A percentile compares a stretch with the other conserved stretches of the same genome.
Evolutionary conservation across 257 asterid genomes (phyloP).

Genomic region (Avicennia marina): DNA sequence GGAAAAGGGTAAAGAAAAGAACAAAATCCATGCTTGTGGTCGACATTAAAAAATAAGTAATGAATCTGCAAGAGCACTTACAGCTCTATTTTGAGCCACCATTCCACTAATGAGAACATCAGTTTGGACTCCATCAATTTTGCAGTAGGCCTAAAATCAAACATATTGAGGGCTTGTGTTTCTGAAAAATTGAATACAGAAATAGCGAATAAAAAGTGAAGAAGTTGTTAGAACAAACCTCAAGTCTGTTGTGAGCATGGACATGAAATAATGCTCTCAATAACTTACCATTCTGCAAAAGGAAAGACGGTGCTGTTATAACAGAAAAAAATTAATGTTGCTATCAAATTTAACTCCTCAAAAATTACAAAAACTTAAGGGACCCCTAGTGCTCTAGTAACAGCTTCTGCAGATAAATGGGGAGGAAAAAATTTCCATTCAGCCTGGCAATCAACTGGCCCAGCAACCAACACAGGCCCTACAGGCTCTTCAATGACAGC

Average conservation of each 20-base stretch:
- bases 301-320: constrained; percentile 9
- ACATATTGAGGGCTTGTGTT: not conserved
- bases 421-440: constrained; percentile 31
- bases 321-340: not conserved
- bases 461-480: constrained; percentile 17
- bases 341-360: constrained; percentile 1
- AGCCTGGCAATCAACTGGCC: constrained; percentile 16
- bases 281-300: constrained; percentile 57
- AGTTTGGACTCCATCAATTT: constrained; percentile 67
- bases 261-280: constrained; percentile 71
- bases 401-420: constrained; percentile 33
- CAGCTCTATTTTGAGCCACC: constrained; percentile 87
- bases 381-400: constrained; percentile 34
- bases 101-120: constrained; percentile 65
- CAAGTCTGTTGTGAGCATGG: constrained; percentile 74
- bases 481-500: constrained; percentile 17
- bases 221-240: constrained; percentile 41
- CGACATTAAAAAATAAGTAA: not conserved
- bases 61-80: constrained; percentile 32
- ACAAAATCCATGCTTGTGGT: not conserved
- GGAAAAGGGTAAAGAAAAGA: not conserved
- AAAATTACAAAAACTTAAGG: constrained; percentile 1
- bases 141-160: constrained; percentile 79
- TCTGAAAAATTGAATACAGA: not conserved
- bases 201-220: not conserved